Conservation (phyloP, 176 grass and related monocot species). For the Paspalum vaginatum region DNA sequence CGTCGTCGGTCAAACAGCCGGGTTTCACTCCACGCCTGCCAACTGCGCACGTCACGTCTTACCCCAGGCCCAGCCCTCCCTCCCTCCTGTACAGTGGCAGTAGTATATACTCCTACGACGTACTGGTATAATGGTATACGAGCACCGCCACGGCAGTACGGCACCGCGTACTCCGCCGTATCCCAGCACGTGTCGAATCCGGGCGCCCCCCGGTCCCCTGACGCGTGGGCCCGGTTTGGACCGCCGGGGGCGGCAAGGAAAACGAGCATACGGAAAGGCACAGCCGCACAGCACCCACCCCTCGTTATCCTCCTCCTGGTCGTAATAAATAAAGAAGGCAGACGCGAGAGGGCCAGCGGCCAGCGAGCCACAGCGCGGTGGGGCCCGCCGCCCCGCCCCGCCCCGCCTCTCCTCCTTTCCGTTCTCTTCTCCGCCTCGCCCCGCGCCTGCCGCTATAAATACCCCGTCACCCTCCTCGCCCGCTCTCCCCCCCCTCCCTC, state of each 20-base stretch:
- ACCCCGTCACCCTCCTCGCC: background rate
- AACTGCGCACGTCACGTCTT: constrained; percentile 9
- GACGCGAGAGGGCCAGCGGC: background rate
- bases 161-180: background rate
- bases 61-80: background rate
- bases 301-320: background rate
- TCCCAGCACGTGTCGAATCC: background rate
- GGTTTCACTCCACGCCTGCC: background rate
- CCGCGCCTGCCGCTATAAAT: constrained; percentile 15
- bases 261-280: too few relatives aligned
- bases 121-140: too few relatives aligned
- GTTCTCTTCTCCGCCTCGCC: background rate
- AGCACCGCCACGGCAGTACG: background rate
- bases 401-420: background rate
- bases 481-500: background rate
- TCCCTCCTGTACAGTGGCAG: too few relatives aligned
- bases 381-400: background rate
- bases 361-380: background rate
- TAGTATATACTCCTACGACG: too few relatives aligned
- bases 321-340: background rate
- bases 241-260: too few relatives aligned
- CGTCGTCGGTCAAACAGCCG: background rate
- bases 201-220: background rate
- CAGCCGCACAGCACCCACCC: too few relatives aligned
- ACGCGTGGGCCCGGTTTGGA: background rate